Evolutionary conservation across 2,329 filamentous ascomycete species (phyloP), one percentile per base, ranked within the genome.

Genomic region (Penicillium sp.): DNA sequence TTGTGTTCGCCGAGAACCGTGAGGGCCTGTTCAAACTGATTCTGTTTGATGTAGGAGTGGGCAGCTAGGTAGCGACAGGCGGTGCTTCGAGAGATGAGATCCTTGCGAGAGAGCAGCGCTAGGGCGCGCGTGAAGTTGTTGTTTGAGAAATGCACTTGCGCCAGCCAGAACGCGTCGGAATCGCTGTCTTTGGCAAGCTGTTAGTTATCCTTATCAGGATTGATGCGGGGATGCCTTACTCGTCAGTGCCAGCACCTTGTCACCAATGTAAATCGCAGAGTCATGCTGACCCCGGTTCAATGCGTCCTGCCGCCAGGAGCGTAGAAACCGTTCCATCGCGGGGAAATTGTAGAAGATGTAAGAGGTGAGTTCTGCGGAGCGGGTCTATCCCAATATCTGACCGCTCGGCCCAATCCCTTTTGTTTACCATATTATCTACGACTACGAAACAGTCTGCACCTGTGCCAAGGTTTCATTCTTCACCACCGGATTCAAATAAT

Each of bases 211-310:
- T 27, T 31, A 22, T 16, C 11, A 29, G 32, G 16, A 43, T 47
- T 5, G 29, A 40, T 18, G 13, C n/a, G 22, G 18, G 9, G 9
- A 9, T 51, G 13, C 40, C 57, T 49, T 56, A 97, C 93, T 90
- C 36, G 93, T 97, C 68, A 99, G 80, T 54, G 94, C 94, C 54
- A 97, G 82, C 64, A 99, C 82, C 79, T 99, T 99, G 81, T 99
- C 94, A 60, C 92, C 94, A 61, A 97, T 91, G 72, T 96, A 97
- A 66, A 97, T 93, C 69, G 94, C 94, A 32, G 93, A 90, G 62
- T 97, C 93, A 74, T 97, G 92, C 72, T 99, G 94, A 61, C 94
- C 91, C 74, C 95, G 94, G 77, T 96, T 93, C 68, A 96, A 81
- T 70, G 93, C 92, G 79, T 97, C 92, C 76, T 96, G 90, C 70